phyloP scores from a whole-genome alignment of 2,329 filamentous ascomycete genomes.

The Sporothrix brunneoviolacea region DNA sequence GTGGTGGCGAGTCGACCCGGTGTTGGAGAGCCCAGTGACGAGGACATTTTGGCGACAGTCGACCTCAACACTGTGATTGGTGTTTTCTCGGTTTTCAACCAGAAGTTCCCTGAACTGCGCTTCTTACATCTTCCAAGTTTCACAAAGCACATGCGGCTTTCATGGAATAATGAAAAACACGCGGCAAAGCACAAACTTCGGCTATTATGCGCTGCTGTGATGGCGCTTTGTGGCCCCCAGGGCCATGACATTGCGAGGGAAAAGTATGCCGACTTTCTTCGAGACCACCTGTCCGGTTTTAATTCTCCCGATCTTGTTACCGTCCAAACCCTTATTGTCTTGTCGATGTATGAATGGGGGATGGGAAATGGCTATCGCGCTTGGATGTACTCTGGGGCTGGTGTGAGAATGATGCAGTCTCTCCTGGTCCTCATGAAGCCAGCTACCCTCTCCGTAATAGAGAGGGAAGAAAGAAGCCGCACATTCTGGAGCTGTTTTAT shows the following conservation, averaged over 20 bases:
- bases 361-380: conserved; percentile 35
- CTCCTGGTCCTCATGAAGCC: conserved; percentile 23
- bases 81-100: background rate
- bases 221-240: background rate
- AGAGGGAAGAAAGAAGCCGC: conserved; percentile 28
- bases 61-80: background rate
- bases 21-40: no score
- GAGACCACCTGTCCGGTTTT: background rate
- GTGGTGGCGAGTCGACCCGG: no score
- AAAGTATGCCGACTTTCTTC: background rate
- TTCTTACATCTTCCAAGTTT: conserved; percentile 15
- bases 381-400: conserved; percentile 37
- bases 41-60: no score
- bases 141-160: background rate
- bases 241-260: background rate
- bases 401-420: conserved; percentile 33
- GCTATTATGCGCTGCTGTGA: background rate
- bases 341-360: conserved; percentile 32
- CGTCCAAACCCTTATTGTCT: conserved; percentile 11
- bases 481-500: conserved; percentile 41
- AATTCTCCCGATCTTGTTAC: background rate
- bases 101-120: conserved; percentile 14
- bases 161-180: background rate
- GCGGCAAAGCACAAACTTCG: background rate
- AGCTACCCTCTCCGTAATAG: conserved; percentile 21